Evolutionary conservation across 2,329 filamentous ascomycete species (phyloP).

Genomic region (Penicillium griseofulvum): DNA sequence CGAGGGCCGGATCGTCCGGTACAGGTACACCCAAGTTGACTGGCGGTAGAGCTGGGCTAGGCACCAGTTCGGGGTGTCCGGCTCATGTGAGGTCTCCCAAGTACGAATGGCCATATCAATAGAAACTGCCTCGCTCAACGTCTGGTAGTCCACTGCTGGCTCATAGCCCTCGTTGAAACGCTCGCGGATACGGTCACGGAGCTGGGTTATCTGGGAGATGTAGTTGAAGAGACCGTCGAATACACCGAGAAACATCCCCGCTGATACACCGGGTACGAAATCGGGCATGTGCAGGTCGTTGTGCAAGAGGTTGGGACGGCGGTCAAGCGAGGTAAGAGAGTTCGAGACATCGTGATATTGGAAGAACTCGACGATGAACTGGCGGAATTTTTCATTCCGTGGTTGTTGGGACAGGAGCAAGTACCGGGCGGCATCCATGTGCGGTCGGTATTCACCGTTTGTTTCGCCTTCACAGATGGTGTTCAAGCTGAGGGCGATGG

Average conservation of each 20-base stretch:
- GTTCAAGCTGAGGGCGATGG: slow-evolving; percentile 59
- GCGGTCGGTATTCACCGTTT: slow-evolving; percentile 71
- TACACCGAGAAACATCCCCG: slow-evolving; percentile 69
- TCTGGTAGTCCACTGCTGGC: slow-evolving; percentile 70
- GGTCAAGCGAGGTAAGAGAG: slow-evolving; percentile 56
- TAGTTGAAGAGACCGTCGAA: slow-evolving; percentile 77
- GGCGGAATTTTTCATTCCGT: slow-evolving; percentile 67
- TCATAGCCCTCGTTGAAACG: slow-evolving; percentile 63
- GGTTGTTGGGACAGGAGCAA: slow-evolving; percentile 63
- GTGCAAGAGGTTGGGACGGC: slow-evolving; percentile 52
- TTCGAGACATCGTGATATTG: slow-evolving; percentile 71
- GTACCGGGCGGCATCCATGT: slow-evolving; percentile 72
- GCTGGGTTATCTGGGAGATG: slow-evolving; percentile 73
- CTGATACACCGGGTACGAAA: slow-evolving; percentile 55
- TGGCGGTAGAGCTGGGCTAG: slow-evolving; percentile 61
- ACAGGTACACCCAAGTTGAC: slow-evolving; percentile 63
- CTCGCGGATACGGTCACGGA: slow-evolving; percentile 70
- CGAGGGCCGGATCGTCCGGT: slow-evolving; percentile 59
- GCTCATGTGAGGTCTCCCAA: slow-evolving; percentile 64
- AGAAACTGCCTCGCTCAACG: slow-evolving; percentile 68
- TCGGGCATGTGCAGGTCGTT: slow-evolving; percentile 54
- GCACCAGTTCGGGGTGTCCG: slow-evolving; percentile 53
- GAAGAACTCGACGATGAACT: slow-evolving; percentile 73
- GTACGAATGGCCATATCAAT: slow-evolving; percentile 72
- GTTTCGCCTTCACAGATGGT: slow-evolving; percentile 60